phyloP scores from a whole-genome alignment of 768 basidiomycete species.

The Boletus speciosus region DNA sequence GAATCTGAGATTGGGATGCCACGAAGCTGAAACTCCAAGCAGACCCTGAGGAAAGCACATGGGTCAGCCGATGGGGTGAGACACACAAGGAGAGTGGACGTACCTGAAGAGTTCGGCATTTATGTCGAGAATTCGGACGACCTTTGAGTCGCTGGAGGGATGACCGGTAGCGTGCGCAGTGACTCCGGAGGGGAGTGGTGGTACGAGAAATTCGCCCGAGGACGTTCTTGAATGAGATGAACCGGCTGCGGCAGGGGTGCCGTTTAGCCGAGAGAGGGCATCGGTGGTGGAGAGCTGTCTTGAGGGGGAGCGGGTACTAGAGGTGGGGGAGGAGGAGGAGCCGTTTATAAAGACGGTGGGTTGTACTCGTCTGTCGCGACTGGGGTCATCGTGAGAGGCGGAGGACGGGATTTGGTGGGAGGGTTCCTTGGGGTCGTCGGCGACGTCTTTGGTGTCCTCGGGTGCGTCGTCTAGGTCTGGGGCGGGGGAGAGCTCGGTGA shows the following conservation, averaged over 20 bases:
- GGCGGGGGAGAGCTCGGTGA: slow-evolving; percentile 72
- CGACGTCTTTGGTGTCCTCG: slow-evolving; percentile 33
- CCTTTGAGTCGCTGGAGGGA: slow-evolving; percentile 38
- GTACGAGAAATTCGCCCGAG: slow-evolving; percentile 26
- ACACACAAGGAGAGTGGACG: slow-evolving; percentile 13
- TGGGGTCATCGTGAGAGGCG: slow-evolving; percentile 14
- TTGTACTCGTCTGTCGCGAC: slow-evolving; percentile 19
- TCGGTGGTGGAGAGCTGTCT: slow-evolving; percentile 22
- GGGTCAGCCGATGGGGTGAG: slow-evolving; percentile 4
- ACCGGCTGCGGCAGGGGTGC: slow-evolving; percentile 13
- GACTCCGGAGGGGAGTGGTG: slow-evolving; percentile 30
- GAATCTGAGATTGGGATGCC: slow-evolving; percentile 45
- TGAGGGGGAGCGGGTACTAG: slow-evolving; percentile 20
- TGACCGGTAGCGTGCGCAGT: slow-evolving; percentile 7
- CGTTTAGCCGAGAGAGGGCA: slow-evolving; percentile 20
- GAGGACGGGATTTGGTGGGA: slow-evolving; percentile 12
- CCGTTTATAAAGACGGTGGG: slow-evolving; percentile 23
- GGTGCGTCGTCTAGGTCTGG: slow-evolving; percentile 50
- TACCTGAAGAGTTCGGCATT: slow-evolving; percentile 71
- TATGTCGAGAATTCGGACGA: slow-evolving; percentile 58
- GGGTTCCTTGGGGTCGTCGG: slow-evolving; percentile 30
- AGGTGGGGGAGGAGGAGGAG: slow-evolving; percentile 14
- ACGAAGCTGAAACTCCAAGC: slow-evolving; percentile 57
- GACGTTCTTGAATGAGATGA: slow-evolving; percentile 28
- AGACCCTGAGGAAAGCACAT: slow-evolving; percentile 41